Conservation (phyloP, 139 green algal species). For the Micractinium conductrix region DNA sequence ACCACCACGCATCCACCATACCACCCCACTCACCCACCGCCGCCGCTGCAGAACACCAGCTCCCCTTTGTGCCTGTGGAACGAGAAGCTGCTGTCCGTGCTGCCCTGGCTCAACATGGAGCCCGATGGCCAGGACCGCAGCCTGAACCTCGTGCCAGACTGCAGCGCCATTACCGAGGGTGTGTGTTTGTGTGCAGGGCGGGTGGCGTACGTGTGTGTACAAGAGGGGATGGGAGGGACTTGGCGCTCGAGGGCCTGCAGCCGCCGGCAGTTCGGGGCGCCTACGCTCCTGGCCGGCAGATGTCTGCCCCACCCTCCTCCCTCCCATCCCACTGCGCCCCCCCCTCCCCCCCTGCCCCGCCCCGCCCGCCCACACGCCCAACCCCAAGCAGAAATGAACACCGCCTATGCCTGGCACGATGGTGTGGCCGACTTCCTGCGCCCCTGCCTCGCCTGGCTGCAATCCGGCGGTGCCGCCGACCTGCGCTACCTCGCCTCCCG, state of each 20-base stretch:
- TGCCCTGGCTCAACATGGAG: constrained; percentile 29
- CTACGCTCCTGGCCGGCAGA: too few species aligned
- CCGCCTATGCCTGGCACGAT: constrained; percentile 19
- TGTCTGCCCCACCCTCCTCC: too few species aligned
- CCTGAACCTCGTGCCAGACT: constrained; percentile 7
- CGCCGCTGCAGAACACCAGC: not conserved
- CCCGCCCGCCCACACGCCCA: not conserved
- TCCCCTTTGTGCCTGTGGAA: constrained; percentile 17
- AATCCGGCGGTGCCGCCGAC: not conserved
- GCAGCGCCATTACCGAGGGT: constrained; percentile 3
- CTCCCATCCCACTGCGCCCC: not conserved
- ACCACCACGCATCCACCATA: too few species aligned
- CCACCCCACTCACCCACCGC: too few species aligned
- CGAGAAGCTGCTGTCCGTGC: not conserved
- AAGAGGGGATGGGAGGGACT: too few species aligned
- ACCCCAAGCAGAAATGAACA: constrained; percentile 19
- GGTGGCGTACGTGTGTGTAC: too few species aligned
- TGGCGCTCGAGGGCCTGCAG: too few species aligned
- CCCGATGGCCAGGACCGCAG: not conserved
- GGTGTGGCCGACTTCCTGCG: constrained; percentile 23
- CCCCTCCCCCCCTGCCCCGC: not conserved
- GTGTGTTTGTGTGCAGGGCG: too few species aligned
- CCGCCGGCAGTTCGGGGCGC: too few species aligned
- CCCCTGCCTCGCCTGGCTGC: constrained; percentile 25
- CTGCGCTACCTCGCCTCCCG: not conserved